Percentiles rank a stretch among this genome's conserved stretches.
Evolutionary conservation across 177 flowering plant species (phyloP).

Genomic region (Vitis hybrid): DNA sequence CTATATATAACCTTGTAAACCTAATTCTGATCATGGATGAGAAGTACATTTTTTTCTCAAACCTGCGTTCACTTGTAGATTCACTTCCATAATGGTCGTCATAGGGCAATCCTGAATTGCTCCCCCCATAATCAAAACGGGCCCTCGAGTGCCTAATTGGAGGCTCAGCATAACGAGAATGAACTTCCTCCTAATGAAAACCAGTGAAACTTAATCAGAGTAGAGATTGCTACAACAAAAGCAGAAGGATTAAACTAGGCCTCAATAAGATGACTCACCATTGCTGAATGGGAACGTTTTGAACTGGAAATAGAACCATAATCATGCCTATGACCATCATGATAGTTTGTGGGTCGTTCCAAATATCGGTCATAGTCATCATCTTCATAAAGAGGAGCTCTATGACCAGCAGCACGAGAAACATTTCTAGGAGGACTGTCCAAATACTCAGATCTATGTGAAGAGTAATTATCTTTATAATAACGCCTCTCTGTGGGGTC

Average conservation of each 20-base stretch:
- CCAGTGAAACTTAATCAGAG: background rate
- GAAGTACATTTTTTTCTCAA: too few species aligned
- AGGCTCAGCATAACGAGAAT: constrained; percentile 26
- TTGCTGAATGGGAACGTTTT: constrained; percentile 29
- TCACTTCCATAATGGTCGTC: constrained; percentile 24
- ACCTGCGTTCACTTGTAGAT: constrained; percentile 10
- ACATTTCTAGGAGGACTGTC: constrained; percentile 20
- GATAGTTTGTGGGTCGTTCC: constrained; percentile 32
- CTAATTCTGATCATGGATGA: too few species aligned
- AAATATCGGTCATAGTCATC: constrained; percentile 28
- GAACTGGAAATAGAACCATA: constrained; percentile 29
- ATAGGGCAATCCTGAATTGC: constrained; percentile 13
- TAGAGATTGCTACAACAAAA: background rate
- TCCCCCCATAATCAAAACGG: constrained; percentile 24
- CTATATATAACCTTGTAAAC: too few species aligned
- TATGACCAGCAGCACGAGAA: constrained; percentile 23
- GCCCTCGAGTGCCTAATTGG: constrained; percentile 26
- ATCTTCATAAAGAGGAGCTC: constrained; percentile 28
- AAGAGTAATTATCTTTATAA: constrained; percentile 25
- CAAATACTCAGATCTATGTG: constrained; percentile 22
- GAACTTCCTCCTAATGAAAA: constrained; percentile 27
- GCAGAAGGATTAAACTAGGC: background rate
- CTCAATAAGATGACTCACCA: constrained; percentile 13
- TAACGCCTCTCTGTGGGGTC: constrained; percentile 25
- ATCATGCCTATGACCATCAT: constrained; percentile 26